phyloP scores from a whole-genome alignment of 2,329 filamentous ascomycete species.

The Cercospora brassicicola region DNA sequence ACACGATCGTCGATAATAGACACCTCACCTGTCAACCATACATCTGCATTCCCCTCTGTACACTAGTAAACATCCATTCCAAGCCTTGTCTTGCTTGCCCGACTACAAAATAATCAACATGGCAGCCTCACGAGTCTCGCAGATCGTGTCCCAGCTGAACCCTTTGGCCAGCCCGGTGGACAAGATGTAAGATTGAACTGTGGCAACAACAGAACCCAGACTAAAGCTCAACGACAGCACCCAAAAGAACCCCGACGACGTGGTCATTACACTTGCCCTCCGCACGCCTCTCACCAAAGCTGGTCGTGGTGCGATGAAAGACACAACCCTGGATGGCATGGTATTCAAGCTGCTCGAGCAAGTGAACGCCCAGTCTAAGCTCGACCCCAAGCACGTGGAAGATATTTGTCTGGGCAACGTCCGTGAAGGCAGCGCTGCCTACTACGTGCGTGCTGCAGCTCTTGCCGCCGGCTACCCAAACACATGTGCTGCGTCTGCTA shows the following conservation, averaged over 20 bases:
- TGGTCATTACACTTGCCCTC: slow-evolving; percentile 90
- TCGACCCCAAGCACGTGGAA: slow-evolving; percentile 42
- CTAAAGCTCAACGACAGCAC: slow-evolving; percentile 10
- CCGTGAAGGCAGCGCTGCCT: slow-evolving; percentile 75
- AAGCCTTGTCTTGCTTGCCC: not conserved
- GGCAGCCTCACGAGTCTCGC: slow-evolving; percentile 19
- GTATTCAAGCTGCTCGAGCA: slow-evolving; percentile 77
- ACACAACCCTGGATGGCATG: slow-evolving; percentile 84
- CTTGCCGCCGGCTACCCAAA: slow-evolving; percentile 90
- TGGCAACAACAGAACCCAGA: not conserved
- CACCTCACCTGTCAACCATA: not conserved
- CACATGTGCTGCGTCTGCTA: slow-evolving; percentile 72
- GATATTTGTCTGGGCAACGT: slow-evolving; percentile 94
- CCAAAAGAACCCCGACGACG: slow-evolving; percentile 80
- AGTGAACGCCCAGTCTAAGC: slow-evolving; percentile 40
- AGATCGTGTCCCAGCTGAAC: slow-evolving; percentile 24
- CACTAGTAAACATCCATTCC: not conserved
- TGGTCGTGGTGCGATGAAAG: slow-evolving; percentile 91
- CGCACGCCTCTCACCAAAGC: slow-evolving; percentile 88
- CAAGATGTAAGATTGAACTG: slow-evolving; percentile 19
- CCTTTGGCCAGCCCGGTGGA: slow-evolving; percentile 22
- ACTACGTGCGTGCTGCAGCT: slow-evolving; percentile 81
- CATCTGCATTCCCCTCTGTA: not conserved
- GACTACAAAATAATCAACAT: not conserved
- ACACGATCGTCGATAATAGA: not conserved